These are phyloP conservation scores for Fusarium clavum DNA, from an alignment of 2,329 filamentous ascomycete species.

Conservation along the genomic window DNA sequence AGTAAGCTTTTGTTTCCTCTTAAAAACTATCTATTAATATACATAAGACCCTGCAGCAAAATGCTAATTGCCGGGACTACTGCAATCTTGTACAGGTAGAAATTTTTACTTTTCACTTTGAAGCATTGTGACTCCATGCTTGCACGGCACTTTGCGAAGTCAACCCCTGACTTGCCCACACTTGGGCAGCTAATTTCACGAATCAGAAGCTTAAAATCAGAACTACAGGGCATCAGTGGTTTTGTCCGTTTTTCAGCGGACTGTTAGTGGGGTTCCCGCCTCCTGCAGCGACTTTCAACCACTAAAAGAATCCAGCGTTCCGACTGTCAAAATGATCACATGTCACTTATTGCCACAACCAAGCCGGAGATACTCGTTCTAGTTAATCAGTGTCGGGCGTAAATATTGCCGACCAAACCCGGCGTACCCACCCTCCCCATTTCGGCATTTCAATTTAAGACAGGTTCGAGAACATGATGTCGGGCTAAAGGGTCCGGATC, in stretches of 20 bases:
- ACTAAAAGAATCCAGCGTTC: not conserved
- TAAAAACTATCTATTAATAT: no score
- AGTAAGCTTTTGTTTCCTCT: no score
- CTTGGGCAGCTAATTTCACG: not conserved
- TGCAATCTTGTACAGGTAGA: not conserved
- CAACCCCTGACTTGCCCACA: not conserved
- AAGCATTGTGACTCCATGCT: not conserved
- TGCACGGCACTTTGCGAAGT: not conserved
- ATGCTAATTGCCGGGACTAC: no score
- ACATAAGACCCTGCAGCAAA: fast-evolving
- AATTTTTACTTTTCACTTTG: not conserved
- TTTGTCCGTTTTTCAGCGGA: not conserved
- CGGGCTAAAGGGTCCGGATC: not conserved
- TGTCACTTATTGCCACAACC: not conserved
- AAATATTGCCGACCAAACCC: not conserved
- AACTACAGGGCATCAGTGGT: not conserved
- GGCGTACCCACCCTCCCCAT: not conserved
- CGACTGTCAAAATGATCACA: not conserved
- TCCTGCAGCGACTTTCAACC: not conserved
- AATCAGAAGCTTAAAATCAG: no score
- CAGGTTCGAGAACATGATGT: not conserved
- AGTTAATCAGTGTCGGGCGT: not conserved
- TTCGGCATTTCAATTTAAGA: not conserved
- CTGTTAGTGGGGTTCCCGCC: not conserved
- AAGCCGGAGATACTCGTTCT: not conserved